Base-by-base conservation (phyloP, 2,329 filamentous ascomycete species). In the Exserohilum rostratum region DNA sequence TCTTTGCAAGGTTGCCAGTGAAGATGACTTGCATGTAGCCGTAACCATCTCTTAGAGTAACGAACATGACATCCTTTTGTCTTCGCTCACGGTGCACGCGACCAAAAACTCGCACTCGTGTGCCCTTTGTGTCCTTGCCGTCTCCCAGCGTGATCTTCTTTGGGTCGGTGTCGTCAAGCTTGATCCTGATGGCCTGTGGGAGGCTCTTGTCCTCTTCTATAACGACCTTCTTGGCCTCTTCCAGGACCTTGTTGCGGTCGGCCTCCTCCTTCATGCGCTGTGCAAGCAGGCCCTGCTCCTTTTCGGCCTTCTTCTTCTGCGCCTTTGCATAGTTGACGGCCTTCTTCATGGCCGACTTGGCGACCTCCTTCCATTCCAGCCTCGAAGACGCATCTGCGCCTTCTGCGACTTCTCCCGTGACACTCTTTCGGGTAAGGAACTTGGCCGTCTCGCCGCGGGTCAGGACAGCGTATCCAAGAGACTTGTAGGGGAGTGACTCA, bases 261-360 rank as follows among this genome's bases (percentile, higher is more conserved):
- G 87, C 85, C 58, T 87, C 85, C 73, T 89, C 87, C 76, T 91
- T 87, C 69, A 87, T 86, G 75, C 91, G 86, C 50, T 87, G 84
- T 40, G 88, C 86, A 50, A 87, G 88, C 60, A 86, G 79, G 71
- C 92, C 88, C 64, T 88, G 83, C 75, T 90, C 89, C 78, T 91
- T 92, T 66, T 85, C 85, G 39, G 89, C 83, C 83, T 96, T 96
- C 83, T 91, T 93, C 84, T 91, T 90, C 76, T 90, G 86, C 61
- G 83, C 82, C 64, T 91, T 90, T 61, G 86, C 86, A 61, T 87
- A 86, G 74, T 87, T 87, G 79, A 86, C 85, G 3, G 89, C 90
- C 79, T 96, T 96, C 82, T 96, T 96, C 72, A 91, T 76, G 18
- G 90, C 91, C 56, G 89, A 90, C 80, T 95, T 96, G 57, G 90